Evolutionary conservation across 257 asterid genomes (phyloP).

Genomic region (Gentiana dahurica): DNA sequence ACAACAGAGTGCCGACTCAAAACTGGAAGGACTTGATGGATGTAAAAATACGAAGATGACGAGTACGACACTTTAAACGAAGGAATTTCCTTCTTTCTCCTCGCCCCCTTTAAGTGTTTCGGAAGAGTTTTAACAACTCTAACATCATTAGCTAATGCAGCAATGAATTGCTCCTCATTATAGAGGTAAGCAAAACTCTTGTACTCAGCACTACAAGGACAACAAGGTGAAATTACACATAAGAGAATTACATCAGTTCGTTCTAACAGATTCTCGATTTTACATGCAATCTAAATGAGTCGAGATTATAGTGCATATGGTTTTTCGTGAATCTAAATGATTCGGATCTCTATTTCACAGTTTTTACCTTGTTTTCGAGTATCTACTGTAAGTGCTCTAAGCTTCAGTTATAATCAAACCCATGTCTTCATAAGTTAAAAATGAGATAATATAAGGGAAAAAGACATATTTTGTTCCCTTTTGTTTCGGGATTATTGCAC

Average conservation of each 20-base stretch:
- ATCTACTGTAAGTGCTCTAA: too few species aligned
- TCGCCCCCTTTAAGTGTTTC: conserved; percentile 77
- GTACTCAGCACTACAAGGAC: conserved; percentile 72
- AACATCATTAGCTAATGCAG: conserved; percentile 67
- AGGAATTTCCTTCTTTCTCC: conserved; percentile 93
- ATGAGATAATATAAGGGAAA: too few species aligned
- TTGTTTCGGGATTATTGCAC: too few species aligned
- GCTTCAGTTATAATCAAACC: too few species aligned
- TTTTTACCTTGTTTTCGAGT: too few species aligned
- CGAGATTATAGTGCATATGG: too few species aligned
- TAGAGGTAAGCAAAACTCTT: conserved; percentile 97
- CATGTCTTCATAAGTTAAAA: too few species aligned
- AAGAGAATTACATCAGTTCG: neutral
- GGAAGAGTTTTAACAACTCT: conserved; percentile 84
- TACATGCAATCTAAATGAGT: too few species aligned
- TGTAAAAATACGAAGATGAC: conserved; percentile 70
- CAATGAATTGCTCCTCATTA: conserved; percentile 78
- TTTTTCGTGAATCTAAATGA: too few species aligned
- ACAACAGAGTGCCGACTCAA: conserved; percentile 77
- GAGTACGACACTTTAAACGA: conserved; percentile 69
- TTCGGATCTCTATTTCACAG: too few species aligned
- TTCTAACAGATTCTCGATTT: too few species aligned
- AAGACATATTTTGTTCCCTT: too few species aligned
- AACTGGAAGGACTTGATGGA: conserved; percentile 82
- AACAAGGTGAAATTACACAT: neutral